Evolutionary conservation across 441 rosid species (phyloP).

Genomic region (Arabidopsis lyrata): DNA sequence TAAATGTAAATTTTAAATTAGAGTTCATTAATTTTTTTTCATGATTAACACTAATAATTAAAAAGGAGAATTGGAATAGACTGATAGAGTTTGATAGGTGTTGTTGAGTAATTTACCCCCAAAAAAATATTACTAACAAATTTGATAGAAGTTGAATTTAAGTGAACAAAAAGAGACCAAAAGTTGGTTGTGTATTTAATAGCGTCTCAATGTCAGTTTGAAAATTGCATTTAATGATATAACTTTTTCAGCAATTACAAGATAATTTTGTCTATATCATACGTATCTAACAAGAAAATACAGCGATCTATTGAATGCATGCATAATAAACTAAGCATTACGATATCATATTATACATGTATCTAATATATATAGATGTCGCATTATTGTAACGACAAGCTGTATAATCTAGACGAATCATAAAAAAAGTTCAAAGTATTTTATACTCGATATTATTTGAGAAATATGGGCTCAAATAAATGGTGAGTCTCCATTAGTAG

Average conservation of each 20-base stretch:
- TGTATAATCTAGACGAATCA: not conserved
- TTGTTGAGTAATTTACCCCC: not conserved
- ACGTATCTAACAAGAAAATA: not conserved
- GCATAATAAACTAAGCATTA: slow-evolving; percentile 5
- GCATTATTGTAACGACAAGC: not conserved
- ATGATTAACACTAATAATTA: no score
- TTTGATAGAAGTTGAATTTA: slow-evolving; percentile 32
- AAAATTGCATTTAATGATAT: slow-evolving; percentile 42
- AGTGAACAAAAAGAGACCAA: slow-evolving; percentile 19
- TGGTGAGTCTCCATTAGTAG: slow-evolving; percentile 45
- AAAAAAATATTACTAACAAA: not conserved
- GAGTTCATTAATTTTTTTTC: no score
- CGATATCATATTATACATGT: not conserved
- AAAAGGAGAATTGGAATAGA: no score
- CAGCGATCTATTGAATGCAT: slow-evolving; percentile 34
- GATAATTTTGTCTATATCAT: not conserved
- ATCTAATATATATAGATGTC: not conserved
- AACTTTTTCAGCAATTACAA: slow-evolving; percentile 8
- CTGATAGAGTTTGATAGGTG: not conserved
- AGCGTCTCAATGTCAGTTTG: slow-evolving; percentile 19
- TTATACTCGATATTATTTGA: not conserved
- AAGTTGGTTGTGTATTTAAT: slow-evolving; percentile 43
- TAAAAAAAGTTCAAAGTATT: not conserved
- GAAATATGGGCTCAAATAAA: slow-evolving; percentile 29
- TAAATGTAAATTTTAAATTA: not conserved